Evolutionary conservation across 106 monocot genomes (phyloP).

Genomic region (Phalaenopsis aphrodite): DNA sequence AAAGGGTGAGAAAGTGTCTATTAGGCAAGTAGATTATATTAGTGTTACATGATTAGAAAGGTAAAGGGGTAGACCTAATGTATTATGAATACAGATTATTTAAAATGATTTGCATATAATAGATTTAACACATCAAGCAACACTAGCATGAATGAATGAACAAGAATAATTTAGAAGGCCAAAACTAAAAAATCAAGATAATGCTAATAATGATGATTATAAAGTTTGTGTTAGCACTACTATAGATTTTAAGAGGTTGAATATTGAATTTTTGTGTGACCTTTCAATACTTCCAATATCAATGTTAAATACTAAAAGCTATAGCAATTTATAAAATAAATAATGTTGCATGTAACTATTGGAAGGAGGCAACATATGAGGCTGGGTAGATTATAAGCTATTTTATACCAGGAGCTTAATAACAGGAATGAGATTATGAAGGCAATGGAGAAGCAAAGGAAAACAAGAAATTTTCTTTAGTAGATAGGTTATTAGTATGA

Average conservation of each 20-base stretch:
- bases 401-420: neutral
- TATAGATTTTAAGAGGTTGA: neutral
- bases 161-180: neutral
- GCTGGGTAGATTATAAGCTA: too few species aligned
- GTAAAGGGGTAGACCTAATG: neutral
- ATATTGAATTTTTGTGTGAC: neutral
- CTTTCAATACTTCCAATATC: neutral
- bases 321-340: neutral
- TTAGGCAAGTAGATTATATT: neutral
- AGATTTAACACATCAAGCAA: neutral
- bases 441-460: neutral
- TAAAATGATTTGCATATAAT: neutral
- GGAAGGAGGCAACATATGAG: neutral
- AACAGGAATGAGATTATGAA: neutral
- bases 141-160: neutral
- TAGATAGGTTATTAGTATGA: neutral
- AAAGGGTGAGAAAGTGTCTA: neutral
- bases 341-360: neutral
- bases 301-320: neutral
- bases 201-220: neutral
- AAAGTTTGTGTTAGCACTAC: neutral
- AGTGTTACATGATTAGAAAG: neutral
- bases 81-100: neutral
- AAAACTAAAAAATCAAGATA: neutral
- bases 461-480: neutral